Evolutionary conservation across 805 yeast genomes (phyloP).

Genomic region (Zygotorulaspora sp.): DNA sequence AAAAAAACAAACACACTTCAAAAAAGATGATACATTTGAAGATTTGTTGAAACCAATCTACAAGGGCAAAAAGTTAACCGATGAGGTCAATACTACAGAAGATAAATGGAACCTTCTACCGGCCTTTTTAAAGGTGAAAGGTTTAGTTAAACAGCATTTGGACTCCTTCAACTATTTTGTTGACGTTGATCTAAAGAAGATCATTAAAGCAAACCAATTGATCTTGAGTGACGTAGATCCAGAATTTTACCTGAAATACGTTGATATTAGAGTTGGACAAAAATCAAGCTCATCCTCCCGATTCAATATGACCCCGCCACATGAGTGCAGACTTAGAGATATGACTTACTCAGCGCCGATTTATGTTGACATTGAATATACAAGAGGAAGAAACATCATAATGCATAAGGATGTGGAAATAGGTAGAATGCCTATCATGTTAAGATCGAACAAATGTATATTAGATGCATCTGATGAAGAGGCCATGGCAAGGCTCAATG

Average conservation of each 20-base stretch:
- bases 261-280: slow-evolving; percentile 89
- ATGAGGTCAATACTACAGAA: slow-evolving; percentile 83
- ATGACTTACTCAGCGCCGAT: slow-evolving; percentile 93
- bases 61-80: slow-evolving; percentile 82
- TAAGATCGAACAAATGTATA: slow-evolving; percentile 87
- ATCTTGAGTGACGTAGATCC: slow-evolving; percentile 96
- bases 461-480: slow-evolving; percentile 70
- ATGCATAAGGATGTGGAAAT: slow-evolving; percentile 87
- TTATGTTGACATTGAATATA: slow-evolving; percentile 94
- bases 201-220: slow-evolving; percentile 82
- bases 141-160: slow-evolving; percentile 92
- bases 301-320: slow-evolving; percentile 77
- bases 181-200: slow-evolving; percentile 87
- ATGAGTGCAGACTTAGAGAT: slow-evolving; percentile 92
- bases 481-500: slow-evolving; percentile 83
- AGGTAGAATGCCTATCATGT: slow-evolving; percentile 99
- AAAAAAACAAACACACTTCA: slow-evolving; percentile 8
- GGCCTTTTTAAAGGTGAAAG: slow-evolving; percentile 92
- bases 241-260: slow-evolving; percentile 86
- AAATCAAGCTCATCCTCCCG: slow-evolving; percentile 47
- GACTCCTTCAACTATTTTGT: slow-evolving; percentile 98
- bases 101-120: slow-evolving; percentile 97
- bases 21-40: slow-evolving; percentile 58
- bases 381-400: slow-evolving; percentile 89
- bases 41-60: slow-evolving; percentile 76